A percentile compares a stretch with the other conserved stretches of the same genome.
These are phyloP conservation scores for Daldinia sp. DNA, from an alignment of 2,329 filamentous ascomycete species.

Conservation along the genomic window DNA sequence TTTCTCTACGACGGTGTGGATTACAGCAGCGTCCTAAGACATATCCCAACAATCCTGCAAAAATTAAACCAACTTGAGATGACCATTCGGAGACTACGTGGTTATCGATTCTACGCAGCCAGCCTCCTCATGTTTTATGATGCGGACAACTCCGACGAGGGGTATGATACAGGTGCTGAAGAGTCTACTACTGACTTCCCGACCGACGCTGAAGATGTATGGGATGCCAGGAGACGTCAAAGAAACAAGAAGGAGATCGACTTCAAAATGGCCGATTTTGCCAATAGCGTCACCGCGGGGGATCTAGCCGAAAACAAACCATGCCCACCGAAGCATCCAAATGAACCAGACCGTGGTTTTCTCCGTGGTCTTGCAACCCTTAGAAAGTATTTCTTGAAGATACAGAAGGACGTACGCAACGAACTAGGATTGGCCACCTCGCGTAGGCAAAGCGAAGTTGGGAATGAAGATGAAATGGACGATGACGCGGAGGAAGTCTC, in stretches of 20 bases:
- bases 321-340: constrained; percentile 85
- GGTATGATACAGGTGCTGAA: constrained; percentile 64
- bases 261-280: constrained; percentile 98
- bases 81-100: constrained; percentile 82
- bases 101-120: constrained; percentile 95
- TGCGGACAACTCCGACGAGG: constrained; percentile 73
- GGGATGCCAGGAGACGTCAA: constrained; percentile 55
- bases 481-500: constrained; percentile 42
- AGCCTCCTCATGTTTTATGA: constrained; percentile 97
- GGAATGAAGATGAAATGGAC: constrained; percentile 46
- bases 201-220: constrained; percentile 69
- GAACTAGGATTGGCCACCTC: constrained; percentile 60
- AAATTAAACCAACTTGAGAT: constrained; percentile 86
- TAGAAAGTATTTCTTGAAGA: constrained; percentile 85
- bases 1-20: constrained; percentile 94
- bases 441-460: constrained; percentile 40
- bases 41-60: constrained; percentile 87
- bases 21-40: constrained; percentile 80
- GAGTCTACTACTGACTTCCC: constrained; percentile 70
- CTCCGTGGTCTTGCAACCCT: constrained; percentile 84
- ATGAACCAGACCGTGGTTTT: constrained; percentile 88
- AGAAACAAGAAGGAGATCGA: constrained; percentile 76
- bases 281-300: constrained; percentile 93
- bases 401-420: constrained; percentile 79
- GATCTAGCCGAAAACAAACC: constrained; percentile 72